Evolutionary conservation across 2,329 filamentous ascomycete species (phyloP).

Genomic region (Monilinia polystroma): DNA sequence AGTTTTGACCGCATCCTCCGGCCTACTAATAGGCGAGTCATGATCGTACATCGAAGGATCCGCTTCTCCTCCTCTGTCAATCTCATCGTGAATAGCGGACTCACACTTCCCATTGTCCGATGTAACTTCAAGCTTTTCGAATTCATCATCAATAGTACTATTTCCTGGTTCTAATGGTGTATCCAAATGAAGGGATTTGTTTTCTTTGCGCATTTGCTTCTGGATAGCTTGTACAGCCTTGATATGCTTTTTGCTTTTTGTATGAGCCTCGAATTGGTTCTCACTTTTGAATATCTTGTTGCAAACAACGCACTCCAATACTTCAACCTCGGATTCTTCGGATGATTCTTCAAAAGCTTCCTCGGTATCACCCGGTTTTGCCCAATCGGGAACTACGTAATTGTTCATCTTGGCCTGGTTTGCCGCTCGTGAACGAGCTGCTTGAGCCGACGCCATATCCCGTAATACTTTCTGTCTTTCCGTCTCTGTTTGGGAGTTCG

Average conservation of each 20-base stretch:
- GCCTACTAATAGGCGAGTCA: neutral
- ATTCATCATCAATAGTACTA: constrained; percentile 28
- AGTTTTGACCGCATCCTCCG: neutral
- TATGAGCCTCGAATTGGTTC: constrained; percentile 86
- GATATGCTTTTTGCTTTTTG: constrained; percentile 93
- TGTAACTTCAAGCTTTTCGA: constrained; percentile 29
- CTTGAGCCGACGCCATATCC: constrained; percentile 78
- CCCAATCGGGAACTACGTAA: constrained; percentile 72
- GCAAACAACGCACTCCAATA: constrained; percentile 75
- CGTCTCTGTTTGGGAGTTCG: constrained; percentile 73
- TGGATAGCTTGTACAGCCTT: constrained; percentile 81
- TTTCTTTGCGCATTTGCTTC: constrained; percentile 80
- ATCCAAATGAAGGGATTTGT: constrained; percentile 57
- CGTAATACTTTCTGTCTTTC: constrained; percentile 78
- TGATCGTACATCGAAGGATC: neutral
- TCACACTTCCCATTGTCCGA: constrained; percentile 7
- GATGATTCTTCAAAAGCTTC: constrained; percentile 54
- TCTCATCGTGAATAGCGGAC: neutral
- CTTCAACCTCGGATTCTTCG: constrained; percentile 55
- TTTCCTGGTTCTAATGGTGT: constrained; percentile 23
- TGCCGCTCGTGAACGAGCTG: constrained; percentile 75
- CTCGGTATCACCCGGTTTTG: constrained; percentile 56
- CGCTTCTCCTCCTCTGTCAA: neutral
- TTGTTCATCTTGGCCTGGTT: constrained; percentile 72
- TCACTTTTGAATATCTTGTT: constrained; percentile 83